Evolutionary conservation across 345 rosid genomes (phyloP).

Genomic region (Rubroshorea leprosula): DNA sequence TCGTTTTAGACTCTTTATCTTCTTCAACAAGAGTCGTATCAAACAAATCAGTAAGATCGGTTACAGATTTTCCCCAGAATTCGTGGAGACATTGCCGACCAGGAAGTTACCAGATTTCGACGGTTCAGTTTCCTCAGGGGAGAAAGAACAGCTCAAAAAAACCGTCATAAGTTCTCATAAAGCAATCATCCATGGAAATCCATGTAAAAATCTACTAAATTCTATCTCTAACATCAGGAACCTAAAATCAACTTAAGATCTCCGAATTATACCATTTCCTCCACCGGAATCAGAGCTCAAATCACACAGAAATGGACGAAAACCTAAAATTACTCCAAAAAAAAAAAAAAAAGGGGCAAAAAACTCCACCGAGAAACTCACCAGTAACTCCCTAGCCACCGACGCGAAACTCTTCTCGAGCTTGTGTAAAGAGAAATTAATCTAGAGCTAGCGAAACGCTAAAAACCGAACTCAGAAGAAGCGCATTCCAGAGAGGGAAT

Average conservation of each 20-base stretch:
- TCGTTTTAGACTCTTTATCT: too few species aligned
- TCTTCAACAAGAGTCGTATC: too few species aligned
- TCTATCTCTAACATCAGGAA: too few species aligned
- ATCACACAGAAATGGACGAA: background rate
- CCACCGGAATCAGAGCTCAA: background rate
- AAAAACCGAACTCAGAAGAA: constrained; percentile 21
- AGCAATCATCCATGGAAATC: too few species aligned
- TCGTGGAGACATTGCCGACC: too few species aligned
- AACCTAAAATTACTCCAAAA: background rate
- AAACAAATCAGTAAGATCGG: too few species aligned
- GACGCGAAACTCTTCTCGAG: constrained; percentile 4
- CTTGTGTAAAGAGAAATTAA: background rate
- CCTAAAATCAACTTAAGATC: background rate
- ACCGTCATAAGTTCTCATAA: too few species aligned
- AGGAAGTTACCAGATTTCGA: too few species aligned
- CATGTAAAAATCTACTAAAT: too few species aligned
- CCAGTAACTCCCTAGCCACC: constrained; percentile 11
- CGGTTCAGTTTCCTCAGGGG: too few species aligned
- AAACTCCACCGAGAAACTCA: constrained; percentile 23
- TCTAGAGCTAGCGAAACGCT: background rate
- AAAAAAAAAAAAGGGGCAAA: background rate
- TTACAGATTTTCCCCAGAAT: too few species aligned
- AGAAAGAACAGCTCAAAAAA: too few species aligned
- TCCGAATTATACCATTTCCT: background rate
- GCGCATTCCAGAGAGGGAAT: constrained; percentile 23